Percentiles rank a stretch among this genome's conserved stretches.
Conservation (phyloP, 2,329 filamentous ascomycete species). For the Fusarium piperis region DNA sequence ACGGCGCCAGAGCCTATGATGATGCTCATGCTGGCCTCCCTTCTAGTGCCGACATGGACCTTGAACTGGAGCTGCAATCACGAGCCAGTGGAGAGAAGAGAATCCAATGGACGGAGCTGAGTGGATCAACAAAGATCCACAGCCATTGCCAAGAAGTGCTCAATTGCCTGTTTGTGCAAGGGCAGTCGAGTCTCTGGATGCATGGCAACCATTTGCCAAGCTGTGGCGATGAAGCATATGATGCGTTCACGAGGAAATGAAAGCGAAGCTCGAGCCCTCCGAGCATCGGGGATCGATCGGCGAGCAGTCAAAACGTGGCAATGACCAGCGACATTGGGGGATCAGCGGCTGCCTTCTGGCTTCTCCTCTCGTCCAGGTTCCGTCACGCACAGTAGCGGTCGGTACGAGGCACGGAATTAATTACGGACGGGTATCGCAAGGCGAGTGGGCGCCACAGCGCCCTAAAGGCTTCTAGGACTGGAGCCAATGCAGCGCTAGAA, state of each 20-base stretch:
- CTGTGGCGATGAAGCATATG: neutral
- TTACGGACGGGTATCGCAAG: conserved; percentile 8
- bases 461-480: neutral
- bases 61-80: neutral
- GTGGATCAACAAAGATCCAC: neutral
- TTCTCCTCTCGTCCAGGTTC: neutral
- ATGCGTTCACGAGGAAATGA: neutral
- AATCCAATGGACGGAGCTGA: neutral
- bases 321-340: neutral
- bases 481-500: conserved; percentile 27
- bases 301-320: neutral
- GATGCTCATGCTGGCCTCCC: neutral
- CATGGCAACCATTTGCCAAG: neutral
- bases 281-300: neutral
- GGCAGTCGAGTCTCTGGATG: neutral
- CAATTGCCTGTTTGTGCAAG: neutral
- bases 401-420: conserved; percentile 1
- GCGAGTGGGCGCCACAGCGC: neutral
- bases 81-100: conserved; percentile 1
- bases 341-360: neutral
- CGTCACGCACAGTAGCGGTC: neutral
- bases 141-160: neutral
- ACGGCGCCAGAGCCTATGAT: neutral
- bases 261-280: neutral
- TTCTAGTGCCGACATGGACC: neutral